Conservation (phyloP, 805 yeast species). For the Lachancea sp. region DNA sequence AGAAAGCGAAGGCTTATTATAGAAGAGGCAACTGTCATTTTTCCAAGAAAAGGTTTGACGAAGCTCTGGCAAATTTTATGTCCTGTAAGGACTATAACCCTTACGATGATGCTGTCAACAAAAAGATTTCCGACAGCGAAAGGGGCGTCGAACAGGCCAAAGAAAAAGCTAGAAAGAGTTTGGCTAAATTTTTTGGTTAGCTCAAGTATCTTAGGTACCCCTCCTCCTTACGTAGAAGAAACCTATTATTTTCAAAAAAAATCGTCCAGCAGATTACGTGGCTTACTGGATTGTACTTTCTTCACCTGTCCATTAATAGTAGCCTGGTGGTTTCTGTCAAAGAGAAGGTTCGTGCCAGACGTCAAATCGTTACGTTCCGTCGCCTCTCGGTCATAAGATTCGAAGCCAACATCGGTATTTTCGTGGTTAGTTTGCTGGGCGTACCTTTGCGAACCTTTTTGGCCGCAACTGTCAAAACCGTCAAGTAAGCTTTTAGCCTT, state of each 20-base stretch:
- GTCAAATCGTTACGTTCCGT: background rate
- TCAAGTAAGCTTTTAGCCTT: conserved; percentile 1
- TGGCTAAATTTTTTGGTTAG: conserved; percentile 54
- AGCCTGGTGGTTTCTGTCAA: background rate
- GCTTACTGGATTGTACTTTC: background rate
- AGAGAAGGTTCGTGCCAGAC: conserved; percentile 1
- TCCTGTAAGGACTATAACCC: conserved; percentile 42
- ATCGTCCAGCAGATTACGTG: conserved; percentile 18
- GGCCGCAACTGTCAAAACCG: background rate
- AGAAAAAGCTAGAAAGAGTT: conserved; percentile 45
- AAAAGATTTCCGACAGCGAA: conserved; percentile 40
- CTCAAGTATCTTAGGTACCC: background rate
- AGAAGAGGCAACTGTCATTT: conserved; percentile 47
- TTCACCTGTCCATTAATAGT: background rate
- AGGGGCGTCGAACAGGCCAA: conserved; percentile 38
- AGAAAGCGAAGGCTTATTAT: conserved; percentile 52
- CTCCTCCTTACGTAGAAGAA: too few relatives aligned
- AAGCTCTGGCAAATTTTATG: conserved; percentile 43
- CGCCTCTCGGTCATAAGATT: background rate
- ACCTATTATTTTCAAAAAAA: conserved; percentile 5
- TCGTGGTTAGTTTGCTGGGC: background rate
- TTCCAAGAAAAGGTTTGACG: conserved; percentile 41
- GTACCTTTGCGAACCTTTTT: background rate
- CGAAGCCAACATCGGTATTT: background rate
- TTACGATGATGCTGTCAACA: conserved; percentile 43